Evolutionary conservation across 139 green algal species (phyloP), one percentile per base, ranked within the genome.

Genomic region (Chlorella vulgaris): DNA sequence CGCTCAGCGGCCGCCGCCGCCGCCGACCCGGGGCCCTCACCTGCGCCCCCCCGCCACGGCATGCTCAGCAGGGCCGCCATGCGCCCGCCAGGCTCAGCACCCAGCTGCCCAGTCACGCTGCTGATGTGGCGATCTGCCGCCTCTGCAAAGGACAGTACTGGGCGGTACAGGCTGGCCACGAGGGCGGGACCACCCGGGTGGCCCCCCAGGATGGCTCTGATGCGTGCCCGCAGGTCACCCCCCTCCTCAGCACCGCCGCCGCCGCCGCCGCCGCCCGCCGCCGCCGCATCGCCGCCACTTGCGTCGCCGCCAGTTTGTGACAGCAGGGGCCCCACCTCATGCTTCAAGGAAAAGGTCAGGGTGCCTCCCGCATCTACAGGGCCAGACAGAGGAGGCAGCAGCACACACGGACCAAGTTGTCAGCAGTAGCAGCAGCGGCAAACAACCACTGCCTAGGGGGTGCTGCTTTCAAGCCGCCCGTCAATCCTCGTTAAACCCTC

Each of bases 131-230:
- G 40, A 18, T 74, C 66, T 33, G 77, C 78, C 18, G 63, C 67
- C 47, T 90, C 87, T 28, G 79, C 74, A 76, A 90, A 87, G 62
- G 82, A 66, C 71, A 83, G 53, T 8, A 87, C 76, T 2, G 86
- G 86, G 8, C 81, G 62, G 66, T 91, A 91, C 28, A 91, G 80
- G n/a, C 36, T 55, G 6, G 86, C 67, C 42, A 89, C 75, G 4
- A 91, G 81, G 29, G 84, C 80, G n/a, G 83, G 40, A 33, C 85
- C 77, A 24, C 85, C 87, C 0, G 69, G 61, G 28, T 80, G 35
- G 4, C 81, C 81, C 0, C 75, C 69, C 55, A 91, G 65, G 6
- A 82, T 63, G 29, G 43, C 29, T 18, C 70, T 50, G 29, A 86
- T 55, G 51, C 78, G 42, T 22, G 18, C 79, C 7, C 73, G 62